phyloP scores from a whole-genome alignment of 768 basidiomycete species.

The Pisolithus tinctorius region DNA sequence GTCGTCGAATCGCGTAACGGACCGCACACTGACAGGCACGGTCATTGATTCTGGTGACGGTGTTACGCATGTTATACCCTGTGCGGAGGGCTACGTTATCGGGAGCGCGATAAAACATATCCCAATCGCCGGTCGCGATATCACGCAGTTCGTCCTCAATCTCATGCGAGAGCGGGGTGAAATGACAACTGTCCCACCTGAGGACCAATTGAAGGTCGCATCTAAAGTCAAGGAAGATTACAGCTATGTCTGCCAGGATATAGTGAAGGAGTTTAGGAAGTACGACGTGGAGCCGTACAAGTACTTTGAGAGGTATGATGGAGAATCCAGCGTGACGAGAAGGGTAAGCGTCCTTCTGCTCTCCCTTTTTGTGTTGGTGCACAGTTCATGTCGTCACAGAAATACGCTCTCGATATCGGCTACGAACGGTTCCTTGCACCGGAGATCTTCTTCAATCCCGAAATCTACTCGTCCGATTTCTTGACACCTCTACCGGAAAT shows the following conservation, averaged over 20 bases:
- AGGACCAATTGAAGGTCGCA: conserved; percentile 89
- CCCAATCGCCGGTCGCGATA: conserved; percentile 96
- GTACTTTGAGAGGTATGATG: conserved; percentile 89
- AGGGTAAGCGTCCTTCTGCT: conserved; percentile 47
- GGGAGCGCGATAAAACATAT: conserved; percentile 99
- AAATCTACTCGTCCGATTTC: conserved; percentile 97
- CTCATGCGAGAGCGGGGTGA: conserved; percentile 94
- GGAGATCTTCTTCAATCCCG: conserved; percentile 99
- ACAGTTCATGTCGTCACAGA: conserved; percentile 39
- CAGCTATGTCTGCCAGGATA: conserved; percentile 98
- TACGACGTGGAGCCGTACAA: conserved; percentile 95
- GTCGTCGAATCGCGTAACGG: conserved; percentile 84
- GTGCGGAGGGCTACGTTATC: conserved; percentile 97
- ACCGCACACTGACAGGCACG: conserved; percentile 91
- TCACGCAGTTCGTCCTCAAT: conserved; percentile 93
- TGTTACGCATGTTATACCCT: conserved; percentile 96
- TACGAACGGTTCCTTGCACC: conserved; percentile 99
- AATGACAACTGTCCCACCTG: conserved; percentile 83
- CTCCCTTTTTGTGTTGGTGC: neutral
- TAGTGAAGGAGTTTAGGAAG: conserved; percentile 97
- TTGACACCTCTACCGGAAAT: conserved; percentile 93
- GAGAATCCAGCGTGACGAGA: conserved; percentile 89
- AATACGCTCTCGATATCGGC: conserved; percentile 91
- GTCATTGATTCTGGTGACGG: conserved; percentile 99
- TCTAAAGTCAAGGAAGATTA: conserved; percentile 96